Conservation (phyloP, 306 rosid genomes). For the Malus orientalis region DNA sequence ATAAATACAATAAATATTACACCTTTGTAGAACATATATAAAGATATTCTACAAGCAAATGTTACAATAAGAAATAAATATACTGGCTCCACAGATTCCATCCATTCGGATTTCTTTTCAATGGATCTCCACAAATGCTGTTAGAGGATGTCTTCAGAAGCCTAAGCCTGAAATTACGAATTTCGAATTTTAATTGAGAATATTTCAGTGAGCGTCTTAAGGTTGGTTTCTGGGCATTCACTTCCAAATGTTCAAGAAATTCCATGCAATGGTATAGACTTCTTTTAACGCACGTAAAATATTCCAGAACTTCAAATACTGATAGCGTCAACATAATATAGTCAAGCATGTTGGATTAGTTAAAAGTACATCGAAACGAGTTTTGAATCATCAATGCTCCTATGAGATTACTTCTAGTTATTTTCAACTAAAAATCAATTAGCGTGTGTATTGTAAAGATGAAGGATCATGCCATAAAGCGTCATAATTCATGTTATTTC, state of each 20-base stretch:
- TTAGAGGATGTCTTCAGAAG: neutral
- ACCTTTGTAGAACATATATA: neutral
- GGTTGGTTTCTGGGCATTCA: neutral
- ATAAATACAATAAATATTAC: neutral
- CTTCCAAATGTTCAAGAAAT: neutral
- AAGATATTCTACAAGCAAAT: neutral
- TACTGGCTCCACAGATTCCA: neutral
- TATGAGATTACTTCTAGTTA: neutral
- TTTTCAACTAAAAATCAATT: neutral
- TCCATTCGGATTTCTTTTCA: neutral
- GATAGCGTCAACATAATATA: neutral
- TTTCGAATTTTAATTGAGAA: neutral
- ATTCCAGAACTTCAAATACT: neutral
- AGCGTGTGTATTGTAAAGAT: neutral
- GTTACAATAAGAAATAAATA: neutral
- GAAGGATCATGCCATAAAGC: neutral
- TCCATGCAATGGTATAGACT: neutral
- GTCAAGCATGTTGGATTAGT: neutral
- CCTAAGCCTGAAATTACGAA: conserved; percentile 3
- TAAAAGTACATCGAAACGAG: neutral
- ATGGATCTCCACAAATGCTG: neutral
- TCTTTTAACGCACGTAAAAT: neutral
- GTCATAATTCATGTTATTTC: neutral
- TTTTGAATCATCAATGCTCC: neutral
- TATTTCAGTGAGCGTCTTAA: neutral